Evolutionary conservation across 2,329 filamentous ascomycete species (phyloP).

Genomic region (Neofusicoccum parvum): DNA sequence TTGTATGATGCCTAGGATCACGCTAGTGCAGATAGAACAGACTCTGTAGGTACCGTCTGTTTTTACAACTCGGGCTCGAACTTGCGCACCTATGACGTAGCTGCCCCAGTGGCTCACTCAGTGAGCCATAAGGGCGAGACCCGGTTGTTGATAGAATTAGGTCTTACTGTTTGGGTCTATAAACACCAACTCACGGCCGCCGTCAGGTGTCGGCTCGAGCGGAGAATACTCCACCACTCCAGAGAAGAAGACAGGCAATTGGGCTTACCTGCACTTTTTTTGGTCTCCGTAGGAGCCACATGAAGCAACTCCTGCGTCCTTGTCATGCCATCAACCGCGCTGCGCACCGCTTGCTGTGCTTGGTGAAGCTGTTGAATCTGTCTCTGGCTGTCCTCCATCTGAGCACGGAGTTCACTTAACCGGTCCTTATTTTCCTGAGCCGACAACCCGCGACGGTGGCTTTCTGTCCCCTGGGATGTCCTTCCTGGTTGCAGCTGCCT

Average conservation of each 20-base stretch:
- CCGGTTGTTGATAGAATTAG: no score
- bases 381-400: conserved; percentile 11
- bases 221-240: no score
- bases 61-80: no score
- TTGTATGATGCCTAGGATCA: no score
- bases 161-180: no score
- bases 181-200: no score
- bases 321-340: not conserved
- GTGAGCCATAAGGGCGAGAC: no score
- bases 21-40: not conserved
- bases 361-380: conserved; percentile 17
- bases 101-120: not conserved
- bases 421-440: not conserved
- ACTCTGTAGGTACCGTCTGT: no score
- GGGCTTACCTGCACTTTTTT: not conserved
- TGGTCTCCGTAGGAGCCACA: not conserved
- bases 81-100: no score
- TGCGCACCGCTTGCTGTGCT: not conserved
- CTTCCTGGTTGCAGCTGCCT: not conserved
- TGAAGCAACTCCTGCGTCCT: not conserved
- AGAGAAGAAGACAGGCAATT: not conserved
- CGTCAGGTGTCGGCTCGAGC: not conserved
- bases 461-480: not conserved
- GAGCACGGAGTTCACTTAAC: not conserved
- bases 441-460: not conserved